Conservation (phyloP, 2,329 filamentous ascomycete genomes). For the Trichoderma sp. region DNA sequence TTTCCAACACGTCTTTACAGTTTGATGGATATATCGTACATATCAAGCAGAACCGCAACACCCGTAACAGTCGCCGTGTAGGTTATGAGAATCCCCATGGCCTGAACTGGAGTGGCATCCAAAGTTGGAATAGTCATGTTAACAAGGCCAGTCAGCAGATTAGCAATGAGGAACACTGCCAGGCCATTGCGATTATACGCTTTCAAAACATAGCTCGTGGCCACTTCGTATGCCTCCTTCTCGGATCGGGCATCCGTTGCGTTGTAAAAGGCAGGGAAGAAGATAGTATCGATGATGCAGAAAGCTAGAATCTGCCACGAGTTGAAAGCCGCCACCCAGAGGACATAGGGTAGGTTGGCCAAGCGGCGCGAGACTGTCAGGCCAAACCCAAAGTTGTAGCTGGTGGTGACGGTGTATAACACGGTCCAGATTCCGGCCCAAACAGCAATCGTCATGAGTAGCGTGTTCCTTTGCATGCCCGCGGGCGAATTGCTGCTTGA, state of each 20-base stretch:
- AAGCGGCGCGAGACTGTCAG: constrained; percentile 82
- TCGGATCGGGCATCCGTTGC: constrained; percentile 59
- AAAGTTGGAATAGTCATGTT: constrained; percentile 87
- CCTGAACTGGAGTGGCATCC: constrained; percentile 61
- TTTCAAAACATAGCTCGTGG: constrained; percentile 78
- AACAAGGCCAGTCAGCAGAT: constrained; percentile 83
- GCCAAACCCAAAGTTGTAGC: constrained; percentile 68
- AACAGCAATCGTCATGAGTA: constrained; percentile 63
- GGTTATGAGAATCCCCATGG: constrained; percentile 73
- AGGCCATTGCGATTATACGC: constrained; percentile 90
- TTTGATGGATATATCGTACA: constrained; percentile 69
- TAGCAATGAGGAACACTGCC: constrained; percentile 81
- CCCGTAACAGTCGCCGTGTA: constrained; percentile 71
- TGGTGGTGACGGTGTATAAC: constrained; percentile 70
- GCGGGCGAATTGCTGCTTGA: constrained; percentile 46
- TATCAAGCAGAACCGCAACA: constrained; percentile 67
- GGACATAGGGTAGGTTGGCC: constrained; percentile 89
- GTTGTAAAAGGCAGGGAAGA: constrained; percentile 73
- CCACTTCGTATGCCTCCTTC: constrained; percentile 62
- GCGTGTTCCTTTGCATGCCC: constrained; percentile 53
- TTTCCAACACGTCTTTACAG: constrained; percentile 45
- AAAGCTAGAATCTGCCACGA: constrained; percentile 78
- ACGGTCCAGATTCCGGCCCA: constrained; percentile 69
- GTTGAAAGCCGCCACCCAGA: constrained; percentile 94
- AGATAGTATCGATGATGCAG: constrained; percentile 72